phyloP scores from a whole-genome alignment of 2,329 filamentous ascomycete species.

The Fusarium incarnatum region DNA sequence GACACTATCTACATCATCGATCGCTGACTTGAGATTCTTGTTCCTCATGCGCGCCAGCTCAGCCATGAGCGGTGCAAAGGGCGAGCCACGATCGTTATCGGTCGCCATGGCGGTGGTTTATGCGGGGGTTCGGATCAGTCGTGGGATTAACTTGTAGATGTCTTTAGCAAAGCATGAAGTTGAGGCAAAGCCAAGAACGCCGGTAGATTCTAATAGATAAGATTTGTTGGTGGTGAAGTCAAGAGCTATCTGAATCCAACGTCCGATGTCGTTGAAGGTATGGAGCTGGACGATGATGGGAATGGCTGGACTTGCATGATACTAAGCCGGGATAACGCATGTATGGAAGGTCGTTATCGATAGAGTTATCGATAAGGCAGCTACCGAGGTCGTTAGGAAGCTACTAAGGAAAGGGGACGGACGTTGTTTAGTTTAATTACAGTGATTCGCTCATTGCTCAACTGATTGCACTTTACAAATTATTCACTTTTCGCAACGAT shows the following conservation, averaged over 20 bases:
- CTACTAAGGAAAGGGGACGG: neutral
- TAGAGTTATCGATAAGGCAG: constrained; percentile 43
- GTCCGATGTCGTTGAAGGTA: constrained; percentile 39
- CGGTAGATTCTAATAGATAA: constrained; percentile 7
- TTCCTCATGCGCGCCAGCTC: constrained; percentile 80
- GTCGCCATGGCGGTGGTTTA: constrained; percentile 48
- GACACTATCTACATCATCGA: constrained; percentile 84
- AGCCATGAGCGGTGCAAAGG: constrained; percentile 70
- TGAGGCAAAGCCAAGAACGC: neutral
- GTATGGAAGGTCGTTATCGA: constrained; percentile 38
- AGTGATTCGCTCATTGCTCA: neutral
- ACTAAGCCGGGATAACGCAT: constrained; percentile 27
- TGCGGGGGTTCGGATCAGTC: neutral
- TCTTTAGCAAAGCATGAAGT: neutral
- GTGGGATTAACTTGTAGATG: neutral
- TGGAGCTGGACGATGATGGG: constrained; percentile 26
- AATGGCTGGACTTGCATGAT: constrained; percentile 18
- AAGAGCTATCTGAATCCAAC: constrained; percentile 19
- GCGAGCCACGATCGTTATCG: constrained; percentile 54
- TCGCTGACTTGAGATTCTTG: constrained; percentile 74
- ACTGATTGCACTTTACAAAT: neutral
- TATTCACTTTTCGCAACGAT: neutral
- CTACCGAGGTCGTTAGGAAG: neutral
- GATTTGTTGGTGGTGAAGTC: constrained; percentile 4
- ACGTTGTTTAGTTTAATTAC: neutral